phyloP scores from a whole-genome alignment of 208 protist species.

The Acanthamoeba lenticulata region DNA sequence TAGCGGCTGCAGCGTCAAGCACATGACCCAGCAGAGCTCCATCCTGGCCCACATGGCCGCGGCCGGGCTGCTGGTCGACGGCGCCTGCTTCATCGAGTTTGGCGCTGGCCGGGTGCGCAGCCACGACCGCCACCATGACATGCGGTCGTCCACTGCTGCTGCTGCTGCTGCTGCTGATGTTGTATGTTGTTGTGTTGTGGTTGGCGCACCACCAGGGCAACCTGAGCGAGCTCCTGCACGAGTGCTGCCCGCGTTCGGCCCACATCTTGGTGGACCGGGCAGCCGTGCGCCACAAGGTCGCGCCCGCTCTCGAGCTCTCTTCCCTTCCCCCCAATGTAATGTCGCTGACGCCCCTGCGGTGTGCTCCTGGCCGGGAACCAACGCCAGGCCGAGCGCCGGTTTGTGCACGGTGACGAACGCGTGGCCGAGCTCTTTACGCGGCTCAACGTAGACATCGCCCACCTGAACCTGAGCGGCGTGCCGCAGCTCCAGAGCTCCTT shows the following conservation, averaged over 20 bases:
- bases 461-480: background rate
- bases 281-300: background rate
- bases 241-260: background rate
- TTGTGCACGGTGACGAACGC: background rate
- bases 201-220: background rate
- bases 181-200: no score
- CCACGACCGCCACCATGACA: no score
- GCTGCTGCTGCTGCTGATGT: no score
- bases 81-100: background rate
- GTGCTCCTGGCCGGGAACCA: background rate
- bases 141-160: no score
- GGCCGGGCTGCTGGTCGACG: background rate
- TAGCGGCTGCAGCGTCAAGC: background rate
- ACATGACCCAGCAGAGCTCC: background rate
- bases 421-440: background rate
- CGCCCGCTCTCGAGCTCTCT: background rate
- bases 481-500: background rate
- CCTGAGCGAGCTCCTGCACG: background rate
- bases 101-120: background rate
- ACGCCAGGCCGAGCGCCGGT: background rate
- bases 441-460: background rate
- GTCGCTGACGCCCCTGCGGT: background rate
- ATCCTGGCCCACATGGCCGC: background rate
- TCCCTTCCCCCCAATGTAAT: no score
- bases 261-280: background rate